These are phyloP conservation scores for Plasmodium vinckei DNA, from an alignment of 169 alveolate genomes.

Conservation along the genomic window DNA sequence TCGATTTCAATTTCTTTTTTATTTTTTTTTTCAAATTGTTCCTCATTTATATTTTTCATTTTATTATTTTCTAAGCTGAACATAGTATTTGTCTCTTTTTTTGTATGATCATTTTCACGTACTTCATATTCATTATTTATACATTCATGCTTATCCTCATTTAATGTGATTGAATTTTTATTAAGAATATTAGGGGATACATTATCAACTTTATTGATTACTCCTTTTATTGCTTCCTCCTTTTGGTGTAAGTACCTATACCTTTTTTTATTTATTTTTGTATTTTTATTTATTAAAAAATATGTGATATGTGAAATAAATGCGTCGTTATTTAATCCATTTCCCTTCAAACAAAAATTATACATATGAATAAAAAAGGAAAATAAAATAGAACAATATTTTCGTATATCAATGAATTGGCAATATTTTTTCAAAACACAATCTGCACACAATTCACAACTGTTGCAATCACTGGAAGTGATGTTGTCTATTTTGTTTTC, in stretches of 20 bases:
- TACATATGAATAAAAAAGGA: conserved; percentile 65
- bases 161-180: no score
- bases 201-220: background rate
- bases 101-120: background rate
- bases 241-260: conserved; percentile 7
- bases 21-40: background rate
- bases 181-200: background rate
- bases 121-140: background rate
- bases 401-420: conserved; percentile 29
- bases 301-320: conserved; percentile 59
- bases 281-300: conserved; percentile 51
- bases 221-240: background rate
- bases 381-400: conserved; percentile 16
- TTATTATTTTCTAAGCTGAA: background rate
- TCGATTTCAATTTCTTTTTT: background rate
- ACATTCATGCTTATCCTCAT: no score
- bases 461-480: no score
- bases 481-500: background rate
- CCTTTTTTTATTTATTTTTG: conserved; percentile 26
- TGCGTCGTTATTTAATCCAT: conserved; percentile 44
- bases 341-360: conserved; percentile 54
- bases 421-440: background rate
- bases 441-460: background rate
- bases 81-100: no score
- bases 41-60: background rate